A percentile compares a stretch with the other conserved stretches of the same genome.
These are phyloP conservation scores for Tolypocladium tropicale DNA, from an alignment of 2,329 filamentous ascomycete genomes.

Conservation along the genomic window DNA sequence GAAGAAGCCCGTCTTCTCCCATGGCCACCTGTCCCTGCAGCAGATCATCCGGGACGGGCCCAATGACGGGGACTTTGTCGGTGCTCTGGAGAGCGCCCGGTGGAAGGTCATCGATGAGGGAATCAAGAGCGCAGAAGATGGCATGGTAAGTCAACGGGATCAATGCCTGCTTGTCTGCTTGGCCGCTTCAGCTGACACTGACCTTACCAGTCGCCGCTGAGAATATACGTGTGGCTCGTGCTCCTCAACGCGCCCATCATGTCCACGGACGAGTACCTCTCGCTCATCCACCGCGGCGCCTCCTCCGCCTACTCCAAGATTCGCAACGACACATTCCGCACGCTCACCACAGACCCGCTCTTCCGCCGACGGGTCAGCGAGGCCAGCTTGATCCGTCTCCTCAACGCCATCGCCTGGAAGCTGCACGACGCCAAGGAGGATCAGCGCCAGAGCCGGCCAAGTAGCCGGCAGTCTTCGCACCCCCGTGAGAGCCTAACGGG, in stretches of 20 bases:
- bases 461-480: slow-evolving; percentile 25
- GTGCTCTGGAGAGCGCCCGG: slow-evolving; percentile 59
- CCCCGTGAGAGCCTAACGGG: slow-evolving; percentile 20
- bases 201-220: slow-evolving; percentile 62
- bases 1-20: slow-evolving; percentile 34
- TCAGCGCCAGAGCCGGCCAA: slow-evolving; percentile 26
- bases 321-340: slow-evolving; percentile 95
- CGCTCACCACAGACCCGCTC: slow-evolving; percentile 89
- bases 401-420: slow-evolving; percentile 93
- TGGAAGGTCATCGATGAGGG: slow-evolving; percentile 67
- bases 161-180: neutral
- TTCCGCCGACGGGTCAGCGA: slow-evolving; percentile 94
- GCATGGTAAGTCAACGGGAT: slow-evolving; percentile 53
- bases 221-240: slow-evolving; percentile 94
- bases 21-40: slow-evolving; percentile 56
- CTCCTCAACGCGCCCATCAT: slow-evolving; percentile 81
- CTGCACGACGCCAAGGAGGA: slow-evolving; percentile 67
- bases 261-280: slow-evolving; percentile 78
- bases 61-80: slow-evolving; percentile 55
- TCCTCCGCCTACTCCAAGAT: slow-evolving; percentile 96
- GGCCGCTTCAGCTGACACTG: neutral
- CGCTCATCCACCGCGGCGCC: slow-evolving; percentile 82
- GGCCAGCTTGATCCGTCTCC: slow-evolving; percentile 82
- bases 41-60: slow-evolving; percentile 73
- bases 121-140: slow-evolving; percentile 67